Conservation (phyloP, 2,329 filamentous ascomycete species). For the Penicillium sumatraense region DNA sequence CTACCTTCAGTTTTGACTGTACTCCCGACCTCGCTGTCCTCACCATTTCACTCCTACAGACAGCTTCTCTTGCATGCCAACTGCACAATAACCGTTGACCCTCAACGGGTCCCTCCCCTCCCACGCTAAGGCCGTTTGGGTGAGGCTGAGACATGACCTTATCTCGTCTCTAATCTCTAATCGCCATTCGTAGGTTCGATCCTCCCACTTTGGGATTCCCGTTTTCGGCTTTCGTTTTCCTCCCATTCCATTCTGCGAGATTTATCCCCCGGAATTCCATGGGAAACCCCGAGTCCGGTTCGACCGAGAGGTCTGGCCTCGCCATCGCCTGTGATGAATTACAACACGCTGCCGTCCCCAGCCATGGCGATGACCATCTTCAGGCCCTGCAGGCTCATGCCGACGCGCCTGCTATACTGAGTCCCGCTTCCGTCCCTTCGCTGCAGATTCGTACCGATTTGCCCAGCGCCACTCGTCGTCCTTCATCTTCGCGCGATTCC, state of each 20-base stretch:
- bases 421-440: slow-evolving; percentile 27
- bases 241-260: neutral
- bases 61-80: slow-evolving; percentile 8
- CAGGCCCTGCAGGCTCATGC: neutral
- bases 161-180: slow-evolving; percentile 11
- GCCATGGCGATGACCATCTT: slow-evolving; percentile 7
- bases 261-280: slow-evolving; percentile 6
- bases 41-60: neutral
- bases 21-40: neutral
- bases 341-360: slow-evolving; percentile 13
- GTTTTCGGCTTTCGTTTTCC: neutral
- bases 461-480: slow-evolving; percentile 21
- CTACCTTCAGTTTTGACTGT: neutral
- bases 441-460: slow-evolving; percentile 45
- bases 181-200: slow-evolving; percentile 3
- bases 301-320: slow-evolving; percentile 24
- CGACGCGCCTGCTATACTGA: slow-evolving; percentile 7
- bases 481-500: slow-evolving; percentile 35
- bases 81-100: slow-evolving; percentile 17
- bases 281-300: slow-evolving; percentile 19
- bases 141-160: slow-evolving; percentile 26
- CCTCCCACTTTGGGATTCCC: neutral
- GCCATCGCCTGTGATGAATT: slow-evolving; percentile 18
- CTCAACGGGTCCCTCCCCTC: slow-evolving; percentile 24
- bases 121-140: slow-evolving; percentile 26